A percentile compares a stretch with the other conserved stretches of the same genome.
phyloP scores from a whole-genome alignment of 768 basidiomycete genomes.

The Zangia roseola region DNA sequence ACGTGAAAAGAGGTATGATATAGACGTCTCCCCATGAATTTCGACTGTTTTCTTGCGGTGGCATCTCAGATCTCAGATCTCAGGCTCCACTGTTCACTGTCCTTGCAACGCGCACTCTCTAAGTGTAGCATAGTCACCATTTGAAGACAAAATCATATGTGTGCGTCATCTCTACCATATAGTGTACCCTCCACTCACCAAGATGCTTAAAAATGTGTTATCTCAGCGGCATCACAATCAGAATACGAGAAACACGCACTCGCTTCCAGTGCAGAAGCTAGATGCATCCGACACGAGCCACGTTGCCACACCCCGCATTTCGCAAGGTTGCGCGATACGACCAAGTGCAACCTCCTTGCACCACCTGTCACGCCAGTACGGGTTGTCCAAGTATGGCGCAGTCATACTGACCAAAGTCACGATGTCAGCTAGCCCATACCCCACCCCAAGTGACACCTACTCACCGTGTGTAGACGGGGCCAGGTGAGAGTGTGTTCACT shows the following conservation, averaged over 20 bases:
- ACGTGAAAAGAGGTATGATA: too few species aligned
- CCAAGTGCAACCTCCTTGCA: slow-evolving; percentile 69
- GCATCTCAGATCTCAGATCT: too few species aligned
- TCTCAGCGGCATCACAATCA: not conserved
- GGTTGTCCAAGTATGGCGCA: slow-evolving; percentile 64
- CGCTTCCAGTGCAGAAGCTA: slow-evolving; percentile 81
- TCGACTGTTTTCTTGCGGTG: too few species aligned
- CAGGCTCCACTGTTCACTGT: too few species aligned
- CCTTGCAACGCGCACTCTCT: too few species aligned
- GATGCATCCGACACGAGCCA: slow-evolving; percentile 78
- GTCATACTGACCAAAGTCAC: slow-evolving; percentile 70
- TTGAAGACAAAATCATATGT: too few species aligned
- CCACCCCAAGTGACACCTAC: slow-evolving; percentile 26
- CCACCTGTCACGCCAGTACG: too few species aligned
- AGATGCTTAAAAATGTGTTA: slow-evolving; percentile 14
- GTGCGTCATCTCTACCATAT: slow-evolving; percentile 32
- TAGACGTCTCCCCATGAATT: too few species aligned
- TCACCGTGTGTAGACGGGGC: slow-evolving; percentile 71
- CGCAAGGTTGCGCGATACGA: slow-evolving; percentile 68
- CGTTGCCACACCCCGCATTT: slow-evolving; percentile 65
- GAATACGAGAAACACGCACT: slow-evolving; percentile 40
- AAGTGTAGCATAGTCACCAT: too few species aligned
- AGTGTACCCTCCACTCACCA: slow-evolving; percentile 33
- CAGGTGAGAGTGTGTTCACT: slow-evolving; percentile 75
- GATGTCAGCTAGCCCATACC: slow-evolving; percentile 7